phyloP scores from a whole-genome alignment of 768 basidiomycete species.

The Cytidiella melzeri region DNA sequence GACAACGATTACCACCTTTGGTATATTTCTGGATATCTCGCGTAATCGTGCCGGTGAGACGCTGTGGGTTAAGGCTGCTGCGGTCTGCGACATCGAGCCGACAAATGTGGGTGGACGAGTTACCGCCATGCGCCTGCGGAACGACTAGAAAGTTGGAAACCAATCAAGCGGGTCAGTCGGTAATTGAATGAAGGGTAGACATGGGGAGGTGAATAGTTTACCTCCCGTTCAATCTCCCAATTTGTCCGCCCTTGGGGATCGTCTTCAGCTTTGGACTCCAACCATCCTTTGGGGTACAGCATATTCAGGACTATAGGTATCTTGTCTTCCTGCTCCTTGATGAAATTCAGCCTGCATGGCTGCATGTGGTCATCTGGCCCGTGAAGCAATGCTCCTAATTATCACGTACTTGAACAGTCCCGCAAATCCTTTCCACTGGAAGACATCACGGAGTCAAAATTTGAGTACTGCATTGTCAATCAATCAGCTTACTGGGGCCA shows the following conservation, averaged over 20 bases:
- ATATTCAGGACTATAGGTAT: conserved; percentile 47
- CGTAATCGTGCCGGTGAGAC: conserved; percentile 31
- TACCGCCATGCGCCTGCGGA: conserved; percentile 38
- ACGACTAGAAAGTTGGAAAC: too few species aligned
- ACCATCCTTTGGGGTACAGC: conserved; percentile 59
- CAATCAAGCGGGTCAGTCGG: too few species aligned
- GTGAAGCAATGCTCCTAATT: conserved; percentile 1
- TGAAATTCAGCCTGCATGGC: conserved; percentile 29
- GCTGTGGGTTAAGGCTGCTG: conserved; percentile 57
- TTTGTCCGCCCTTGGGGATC: conserved; percentile 61
- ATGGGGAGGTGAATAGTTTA: conserved; percentile 16
- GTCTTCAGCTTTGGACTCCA: conserved; percentile 43
- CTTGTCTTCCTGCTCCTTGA: conserved; percentile 38
- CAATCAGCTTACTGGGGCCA: conserved; percentile 60
- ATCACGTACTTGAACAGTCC: conserved; percentile 1
- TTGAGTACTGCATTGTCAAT: too few species aligned
- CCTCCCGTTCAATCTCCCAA: conserved; percentile 50
- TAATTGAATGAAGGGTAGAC: neutral
- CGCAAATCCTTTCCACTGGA: conserved; percentile 17
- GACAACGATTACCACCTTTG: conserved; percentile 60
- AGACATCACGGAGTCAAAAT: too few species aligned
- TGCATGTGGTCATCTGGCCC: neutral
- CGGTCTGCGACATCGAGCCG: conserved; percentile 70
- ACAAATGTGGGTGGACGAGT: conserved; percentile 54
- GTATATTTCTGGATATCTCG: conserved; percentile 40